Evolutionary conservation across 179 eudicot genomes (phyloP).

Genomic region (Spinacia oleracea): DNA sequence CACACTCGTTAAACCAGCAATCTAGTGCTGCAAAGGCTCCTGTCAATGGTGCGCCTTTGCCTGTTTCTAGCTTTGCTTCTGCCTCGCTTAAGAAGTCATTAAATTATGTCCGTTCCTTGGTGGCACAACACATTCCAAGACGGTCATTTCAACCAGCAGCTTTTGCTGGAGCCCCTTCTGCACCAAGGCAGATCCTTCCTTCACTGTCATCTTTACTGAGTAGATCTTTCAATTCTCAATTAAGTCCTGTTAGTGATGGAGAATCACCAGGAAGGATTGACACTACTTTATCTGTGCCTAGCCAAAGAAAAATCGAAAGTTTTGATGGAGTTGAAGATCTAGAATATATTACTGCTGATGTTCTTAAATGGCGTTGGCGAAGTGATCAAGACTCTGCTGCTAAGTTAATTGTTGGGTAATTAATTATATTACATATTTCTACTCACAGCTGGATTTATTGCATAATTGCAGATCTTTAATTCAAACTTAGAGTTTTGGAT

Average conservation of each 20-base stretch:
- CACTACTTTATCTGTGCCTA: slow-evolving; percentile 56
- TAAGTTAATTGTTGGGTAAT: slow-evolving; percentile 67
- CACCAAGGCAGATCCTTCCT: slow-evolving; percentile 91
- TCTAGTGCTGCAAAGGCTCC: slow-evolving; percentile 45
- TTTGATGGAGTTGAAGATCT: slow-evolving; percentile 54
- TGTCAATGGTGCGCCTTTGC: slow-evolving; percentile 58
- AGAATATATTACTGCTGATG: slow-evolving; percentile 78
- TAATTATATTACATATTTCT: slow-evolving; percentile 18
- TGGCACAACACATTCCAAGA: slow-evolving; percentile 81
- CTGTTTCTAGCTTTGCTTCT: slow-evolving; percentile 90
- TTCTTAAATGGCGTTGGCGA: slow-evolving; percentile 91
- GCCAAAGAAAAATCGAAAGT: slow-evolving; percentile 60
- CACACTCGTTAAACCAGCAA: slow-evolving; percentile 58
- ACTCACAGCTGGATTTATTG: neutral
- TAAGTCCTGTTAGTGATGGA: slow-evolving; percentile 63
- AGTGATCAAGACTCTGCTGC: slow-evolving; percentile 62
- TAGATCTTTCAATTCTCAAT: slow-evolving; percentile 86
- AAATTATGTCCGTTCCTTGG: slow-evolving; percentile 93
- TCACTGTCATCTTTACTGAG: slow-evolving; percentile 84
- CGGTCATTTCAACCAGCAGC: slow-evolving; percentile 89
- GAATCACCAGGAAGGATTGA: slow-evolving; percentile 76
- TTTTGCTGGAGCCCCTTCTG: slow-evolving; percentile 78
- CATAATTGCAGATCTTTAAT: neutral
- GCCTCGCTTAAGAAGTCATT: slow-evolving; percentile 80
- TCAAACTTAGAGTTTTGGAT: neutral